Conservation (phyloP, 75 land plant genomes). For the Azolla pinnata region DNA sequence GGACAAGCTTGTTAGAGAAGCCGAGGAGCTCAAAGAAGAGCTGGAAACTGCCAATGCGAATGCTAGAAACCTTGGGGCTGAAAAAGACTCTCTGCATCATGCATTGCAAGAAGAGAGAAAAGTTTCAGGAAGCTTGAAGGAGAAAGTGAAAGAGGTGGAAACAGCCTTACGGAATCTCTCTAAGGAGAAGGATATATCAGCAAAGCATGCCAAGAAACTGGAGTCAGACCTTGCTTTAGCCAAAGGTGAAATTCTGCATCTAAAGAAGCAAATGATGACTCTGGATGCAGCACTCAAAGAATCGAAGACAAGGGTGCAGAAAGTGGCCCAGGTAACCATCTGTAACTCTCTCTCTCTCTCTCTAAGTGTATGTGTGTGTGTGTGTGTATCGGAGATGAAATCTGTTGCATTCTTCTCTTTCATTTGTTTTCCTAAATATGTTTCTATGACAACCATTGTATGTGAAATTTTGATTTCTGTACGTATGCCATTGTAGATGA, state of each 20-base stretch:
- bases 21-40: slow-evolving; percentile 38
- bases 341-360: neutral
- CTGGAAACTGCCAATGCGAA: slow-evolving; percentile 38
- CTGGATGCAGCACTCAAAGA: slow-evolving; percentile 11
- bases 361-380: too few relatives aligned
- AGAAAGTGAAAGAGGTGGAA: slow-evolving; percentile 52
- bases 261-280: slow-evolving; percentile 30
- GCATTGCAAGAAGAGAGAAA: slow-evolving; percentile 40
- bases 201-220: slow-evolving; percentile 38
- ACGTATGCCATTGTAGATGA: too few relatives aligned
- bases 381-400: neutral
- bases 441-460: too few relatives aligned
- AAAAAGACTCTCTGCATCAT: slow-evolving; percentile 35
- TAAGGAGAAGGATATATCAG: slow-evolving; percentile 42
- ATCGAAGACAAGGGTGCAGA: slow-evolving; percentile 16
- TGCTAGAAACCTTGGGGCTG: slow-evolving; percentile 37
- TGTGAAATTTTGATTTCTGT: too few relatives aligned
- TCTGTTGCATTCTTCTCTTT: too few relatives aligned
- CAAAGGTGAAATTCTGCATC: slow-evolving; percentile 55
- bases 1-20: slow-evolving; percentile 49
- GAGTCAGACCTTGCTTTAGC: slow-evolving; percentile 59
- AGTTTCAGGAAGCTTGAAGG: slow-evolving; percentile 32
- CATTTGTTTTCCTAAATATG: too few relatives aligned
- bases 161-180: slow-evolving; percentile 41
- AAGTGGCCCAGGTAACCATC: slow-evolving; percentile 10